Evolutionary conservation across 176 grass and related monocot species (phyloP).

Genomic region (Aegilops umbellulata): DNA sequence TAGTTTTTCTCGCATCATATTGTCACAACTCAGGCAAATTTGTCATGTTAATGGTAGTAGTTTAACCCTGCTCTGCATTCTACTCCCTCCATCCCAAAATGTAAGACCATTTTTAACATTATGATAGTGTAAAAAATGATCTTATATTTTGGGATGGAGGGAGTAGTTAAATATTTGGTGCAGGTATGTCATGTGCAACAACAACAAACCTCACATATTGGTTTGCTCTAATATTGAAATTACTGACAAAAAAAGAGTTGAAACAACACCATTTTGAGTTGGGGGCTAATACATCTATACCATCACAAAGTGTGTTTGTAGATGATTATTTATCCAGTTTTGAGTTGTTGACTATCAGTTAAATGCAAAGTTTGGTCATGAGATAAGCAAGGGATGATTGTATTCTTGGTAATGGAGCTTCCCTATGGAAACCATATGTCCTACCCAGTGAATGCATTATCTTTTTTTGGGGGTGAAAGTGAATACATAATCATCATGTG

Average conservation of each 20-base stretch:
- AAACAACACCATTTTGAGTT: background rate
- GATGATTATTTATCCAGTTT: background rate
- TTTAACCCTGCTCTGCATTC: background rate
- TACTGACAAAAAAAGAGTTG: background rate
- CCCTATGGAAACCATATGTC: background rate
- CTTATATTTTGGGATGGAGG: too few species aligned
- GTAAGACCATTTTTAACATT: too few species aligned
- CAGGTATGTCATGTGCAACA: background rate
- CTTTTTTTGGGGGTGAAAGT: background rate
- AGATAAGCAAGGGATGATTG: background rate
- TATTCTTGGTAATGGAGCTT: background rate
- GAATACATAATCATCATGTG: background rate
- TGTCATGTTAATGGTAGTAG: background rate
- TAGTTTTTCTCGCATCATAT: background rate
- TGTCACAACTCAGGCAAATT: background rate
- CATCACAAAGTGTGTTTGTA: background rate
- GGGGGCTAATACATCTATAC: background rate
- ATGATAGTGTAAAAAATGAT: too few species aligned
- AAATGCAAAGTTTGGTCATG: background rate
- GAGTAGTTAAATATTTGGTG: slow-evolving; percentile 1
- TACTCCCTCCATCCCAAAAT: too few species aligned
- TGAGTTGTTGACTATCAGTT: background rate
- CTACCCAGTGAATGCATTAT: background rate
- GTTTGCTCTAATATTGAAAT: background rate
- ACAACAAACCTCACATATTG: background rate